Evolutionary conservation across 352 stramenopile species (phyloP), one percentile per base, ranked within the genome.

Genomic region (Phytophthora quininea): DNA sequence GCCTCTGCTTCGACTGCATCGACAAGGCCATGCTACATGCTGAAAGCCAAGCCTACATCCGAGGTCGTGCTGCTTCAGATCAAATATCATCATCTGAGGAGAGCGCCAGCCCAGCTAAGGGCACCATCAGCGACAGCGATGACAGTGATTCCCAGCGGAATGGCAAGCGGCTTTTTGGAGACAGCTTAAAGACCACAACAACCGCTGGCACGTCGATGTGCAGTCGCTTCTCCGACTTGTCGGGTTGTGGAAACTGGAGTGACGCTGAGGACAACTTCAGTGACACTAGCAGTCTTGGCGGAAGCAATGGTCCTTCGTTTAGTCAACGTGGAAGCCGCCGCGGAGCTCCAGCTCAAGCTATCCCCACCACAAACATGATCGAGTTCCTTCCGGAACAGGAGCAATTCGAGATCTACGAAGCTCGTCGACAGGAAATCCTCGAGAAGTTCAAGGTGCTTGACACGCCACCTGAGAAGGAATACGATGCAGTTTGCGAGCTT

Each of bases 1-100:
- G 82, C 10, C 76, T 95, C 11, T 95, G 87, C 69, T 87, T 92
- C 8, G 82, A 91, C 56, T 95, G 87, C 58, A 84, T 95, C 50
- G 84, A 91, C 68, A 90, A 90, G 52, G 77, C 79, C 45, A 84
- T 77, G 68, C 79, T 81, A 5, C 30, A 66, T 4, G 53, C 49
- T 47, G 70, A 77, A 47, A 69, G 37, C 14, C 19, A 53, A 71
- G 1, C 32, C 42, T 71, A 31, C 37, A 33, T 76, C 12, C 54
- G 58, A 5, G 62, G 45, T 30, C 38, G 32, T 4, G 47, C 58
- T 5, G 58, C 69, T 30, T 51, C 54, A 29, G 74, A 69, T 19
- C 52, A 53, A 12, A 54, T 42, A 7, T 47, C 56, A 4, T 52
- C 46, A 0, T 54, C 45, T 5, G 59, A 78, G 5, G 56, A 58